Evolutionary conservation across 169 alveolate species (phyloP), one percentile per base, ranked within the genome.

Genomic region (Cryptosporidium ubiquitum): DNA sequence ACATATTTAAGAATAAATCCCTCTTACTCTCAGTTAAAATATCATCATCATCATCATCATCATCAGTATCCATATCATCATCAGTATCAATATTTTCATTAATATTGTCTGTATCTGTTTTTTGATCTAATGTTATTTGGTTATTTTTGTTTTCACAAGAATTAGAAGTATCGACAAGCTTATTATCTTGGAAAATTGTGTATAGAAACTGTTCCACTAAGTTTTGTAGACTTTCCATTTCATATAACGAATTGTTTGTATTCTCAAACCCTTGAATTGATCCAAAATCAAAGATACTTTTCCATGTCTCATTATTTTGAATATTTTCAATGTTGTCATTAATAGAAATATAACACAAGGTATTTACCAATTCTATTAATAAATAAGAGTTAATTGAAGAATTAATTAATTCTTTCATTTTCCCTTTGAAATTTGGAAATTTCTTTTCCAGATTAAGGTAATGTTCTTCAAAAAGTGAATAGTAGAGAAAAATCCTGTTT

Each of bases 401-500:
- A 31, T 52, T 52, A 1, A 37, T 42, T 39, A 73, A 35, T 14
- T 18, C 39, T 5, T 73, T 73, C 23, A 73, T 23, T n/a, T 57
- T 57, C 5, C 0, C 23, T 16, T 12, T 29, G 20, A 73, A 4
- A 5, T 35, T 12, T 9, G 31, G 40, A 64, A 64, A 64, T 18
- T 40, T 29, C 51, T 51, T 44, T 31, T 20, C 42, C 10, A 73
- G 12, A 20, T 57, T 37, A n/a, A 31, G 14, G 29, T 35, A 49
- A 57, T 73, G 61, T 52, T 73, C 70, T 26, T 73, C 70, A 33
- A 73, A 18, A 3, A 73, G 29, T 2, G 85, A 73, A 20, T 73
- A 73, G 35, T 52, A 58, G 52, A 73, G 23, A 23, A 55, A 29
- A 26, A 73, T 20, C 31, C 68, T 51, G 49, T 16, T 55, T 12